Evolutionary conservation across 805 yeast genomes (phyloP).

Genomic region (Kuraishia cidri): DNA sequence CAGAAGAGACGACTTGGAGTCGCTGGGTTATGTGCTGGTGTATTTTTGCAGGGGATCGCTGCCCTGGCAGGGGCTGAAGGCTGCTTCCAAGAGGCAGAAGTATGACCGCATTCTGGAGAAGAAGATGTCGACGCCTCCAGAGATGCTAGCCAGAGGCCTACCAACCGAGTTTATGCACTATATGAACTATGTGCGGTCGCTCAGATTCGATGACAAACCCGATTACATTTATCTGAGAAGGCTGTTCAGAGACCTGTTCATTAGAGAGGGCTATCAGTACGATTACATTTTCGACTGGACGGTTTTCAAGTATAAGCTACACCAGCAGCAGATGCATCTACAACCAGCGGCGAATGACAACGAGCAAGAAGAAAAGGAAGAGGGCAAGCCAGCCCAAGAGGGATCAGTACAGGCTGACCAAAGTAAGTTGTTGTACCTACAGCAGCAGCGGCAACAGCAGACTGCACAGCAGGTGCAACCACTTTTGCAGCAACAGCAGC

Average conservation of each 20-base stretch:
- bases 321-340: slow-evolving; percentile 36
- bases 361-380: slow-evolving; percentile 8
- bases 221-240: slow-evolving; percentile 86
- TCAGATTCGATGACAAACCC: slow-evolving; percentile 94
- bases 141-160: slow-evolving; percentile 80
- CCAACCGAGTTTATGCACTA: slow-evolving; percentile 87
- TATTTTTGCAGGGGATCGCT: slow-evolving; percentile 92
- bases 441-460: slow-evolving; percentile 1
- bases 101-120: slow-evolving; percentile 94
- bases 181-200: slow-evolving; percentile 79
- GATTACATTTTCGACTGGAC: slow-evolving; percentile 98
- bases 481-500: slow-evolving; percentile 1
- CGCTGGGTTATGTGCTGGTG: slow-evolving; percentile 87
- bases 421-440: neutral
- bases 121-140: slow-evolving; percentile 85
- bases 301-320: slow-evolving; percentile 64
- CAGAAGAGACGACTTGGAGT: slow-evolving; percentile 93
- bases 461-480: neutral
- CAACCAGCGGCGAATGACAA: slow-evolving; percentile 10
- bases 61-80: slow-evolving; percentile 99
- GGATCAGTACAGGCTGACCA: neutral
- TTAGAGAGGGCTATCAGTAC: slow-evolving; percentile 81
- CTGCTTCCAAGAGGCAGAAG: slow-evolving; percentile 94
- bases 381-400: neutral
- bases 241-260: slow-evolving; percentile 80